Evolutionary conservation across 2,329 filamentous ascomycete genomes (phyloP).

Genomic region (Didymella pinodella): DNA sequence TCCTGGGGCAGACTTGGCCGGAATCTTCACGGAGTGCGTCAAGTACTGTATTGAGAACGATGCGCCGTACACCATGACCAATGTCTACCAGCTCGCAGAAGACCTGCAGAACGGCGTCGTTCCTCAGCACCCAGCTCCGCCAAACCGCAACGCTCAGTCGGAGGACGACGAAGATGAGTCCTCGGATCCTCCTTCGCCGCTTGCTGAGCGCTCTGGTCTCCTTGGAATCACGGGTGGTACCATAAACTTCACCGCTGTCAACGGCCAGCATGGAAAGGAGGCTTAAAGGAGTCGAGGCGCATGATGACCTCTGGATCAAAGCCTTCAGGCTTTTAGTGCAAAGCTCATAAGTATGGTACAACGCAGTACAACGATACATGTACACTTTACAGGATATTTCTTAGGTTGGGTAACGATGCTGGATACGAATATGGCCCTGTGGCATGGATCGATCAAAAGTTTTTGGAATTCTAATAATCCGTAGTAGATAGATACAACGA

Average conservation of each 20-base stretch:
- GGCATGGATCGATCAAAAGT: background rate
- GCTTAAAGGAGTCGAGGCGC: background rate
- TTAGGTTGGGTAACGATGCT: background rate
- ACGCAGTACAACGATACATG: background rate
- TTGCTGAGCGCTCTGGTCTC: background rate
- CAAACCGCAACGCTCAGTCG: background rate
- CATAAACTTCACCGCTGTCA: conserved; percentile 1
- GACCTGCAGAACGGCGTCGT: conserved; percentile 16
- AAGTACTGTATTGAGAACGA: conserved; percentile 33
- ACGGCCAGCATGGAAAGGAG: background rate
- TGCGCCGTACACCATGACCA: conserved; percentile 22
- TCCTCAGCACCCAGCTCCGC: conserved; percentile 8
- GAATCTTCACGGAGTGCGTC: conserved; percentile 42
- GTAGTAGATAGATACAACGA: background rate
- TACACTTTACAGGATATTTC: background rate
- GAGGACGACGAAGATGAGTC: background rate
- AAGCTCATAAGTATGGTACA: background rate
- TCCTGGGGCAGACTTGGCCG: conserved; percentile 24
- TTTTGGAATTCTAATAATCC: background rate
- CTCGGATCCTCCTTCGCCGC: background rate
- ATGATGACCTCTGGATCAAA: background rate
- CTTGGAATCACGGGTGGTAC: background rate
- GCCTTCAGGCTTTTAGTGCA: no score
- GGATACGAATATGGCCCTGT: background rate
- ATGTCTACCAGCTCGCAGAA: conserved; percentile 25